Conservation (phyloP, 768 basidiomycete species). For the Sarcodon aspratus region DNA sequence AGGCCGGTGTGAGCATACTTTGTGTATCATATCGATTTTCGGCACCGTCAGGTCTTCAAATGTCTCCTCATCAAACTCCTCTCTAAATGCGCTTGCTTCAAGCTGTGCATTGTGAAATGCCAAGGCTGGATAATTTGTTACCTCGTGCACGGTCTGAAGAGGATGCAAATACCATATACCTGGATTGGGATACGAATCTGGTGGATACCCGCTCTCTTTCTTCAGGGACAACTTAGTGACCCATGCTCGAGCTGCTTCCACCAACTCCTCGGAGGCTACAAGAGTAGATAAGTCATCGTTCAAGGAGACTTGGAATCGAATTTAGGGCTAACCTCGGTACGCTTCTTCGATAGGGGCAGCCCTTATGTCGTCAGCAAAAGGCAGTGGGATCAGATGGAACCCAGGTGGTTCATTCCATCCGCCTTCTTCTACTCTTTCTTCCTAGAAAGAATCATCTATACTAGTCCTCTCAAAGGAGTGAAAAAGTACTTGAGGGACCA, state of each 20-base stretch:
- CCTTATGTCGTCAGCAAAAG: slow-evolving; percentile 92
- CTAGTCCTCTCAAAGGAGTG: background rate
- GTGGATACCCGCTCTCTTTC: slow-evolving; percentile 64
- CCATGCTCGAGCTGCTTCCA: slow-evolving; percentile 56
- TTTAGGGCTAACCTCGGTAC: slow-evolving; percentile 36
- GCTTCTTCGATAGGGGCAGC: slow-evolving; percentile 58
- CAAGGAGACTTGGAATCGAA: background rate
- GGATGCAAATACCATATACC: slow-evolving; percentile 29
- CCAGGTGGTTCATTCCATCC: slow-evolving; percentile 82
- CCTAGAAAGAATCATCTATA: slow-evolving; percentile 1
- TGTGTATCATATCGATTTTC: slow-evolving; percentile 66
- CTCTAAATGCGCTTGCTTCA: slow-evolving; percentile 86
- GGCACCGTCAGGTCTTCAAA: slow-evolving; percentile 82
- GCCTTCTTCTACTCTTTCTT: slow-evolving; percentile 52
- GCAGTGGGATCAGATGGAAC: slow-evolving; percentile 87
- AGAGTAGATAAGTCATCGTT: background rate
- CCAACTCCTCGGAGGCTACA: slow-evolving; percentile 58
- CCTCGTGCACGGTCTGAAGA: background rate
- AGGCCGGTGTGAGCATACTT: slow-evolving; percentile 30
- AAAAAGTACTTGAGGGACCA: slow-evolving; percentile 69
- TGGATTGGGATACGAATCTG: slow-evolving; percentile 86
- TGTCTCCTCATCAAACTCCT: slow-evolving; percentile 67
- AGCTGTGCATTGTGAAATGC: slow-evolving; percentile 85
- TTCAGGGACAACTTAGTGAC: slow-evolving; percentile 73
- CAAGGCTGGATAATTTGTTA: slow-evolving; percentile 38